Percentiles rank a stretch among this genome's conserved stretches.
Evolutionary conservation across 176 grass and related monocot species (phyloP).

Genomic region (Carex parvula): DNA sequence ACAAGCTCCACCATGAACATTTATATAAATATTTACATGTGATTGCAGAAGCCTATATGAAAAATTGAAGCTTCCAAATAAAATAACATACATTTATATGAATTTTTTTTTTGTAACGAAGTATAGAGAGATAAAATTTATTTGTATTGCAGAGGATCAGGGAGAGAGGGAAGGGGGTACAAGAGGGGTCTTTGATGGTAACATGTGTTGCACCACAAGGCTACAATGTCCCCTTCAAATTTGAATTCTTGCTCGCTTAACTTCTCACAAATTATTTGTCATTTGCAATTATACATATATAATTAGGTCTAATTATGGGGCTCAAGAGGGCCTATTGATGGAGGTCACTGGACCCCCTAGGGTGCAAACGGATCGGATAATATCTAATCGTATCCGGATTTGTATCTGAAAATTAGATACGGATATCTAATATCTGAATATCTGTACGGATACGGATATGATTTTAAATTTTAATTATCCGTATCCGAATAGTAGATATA

Average conservation of each 20-base stretch:
- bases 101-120: neutral
- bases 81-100: neutral
- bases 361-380: too few species aligned
- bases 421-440: too few species aligned
- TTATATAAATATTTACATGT: neutral
- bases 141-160: neutral
- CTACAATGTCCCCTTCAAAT: slow-evolving; percentile 1
- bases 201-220: neutral
- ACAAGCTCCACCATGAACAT: neutral
- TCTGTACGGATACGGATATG: too few species aligned
- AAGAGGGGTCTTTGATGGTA: neutral
- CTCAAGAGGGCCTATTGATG: neutral
- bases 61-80: neutral
- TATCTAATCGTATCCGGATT: too few species aligned
- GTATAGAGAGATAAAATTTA: neutral
- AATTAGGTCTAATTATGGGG: neutral
- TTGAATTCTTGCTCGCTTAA: slow-evolving; percentile 13
- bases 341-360: neutral
- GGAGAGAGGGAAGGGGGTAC: neutral
- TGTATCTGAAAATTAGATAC: too few species aligned
- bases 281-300: neutral
- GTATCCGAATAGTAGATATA: too few species aligned
- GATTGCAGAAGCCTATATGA: too few species aligned
- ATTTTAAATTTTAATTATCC: too few species aligned
- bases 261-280: neutral